phyloP scores from a whole-genome alignment of 2,329 filamentous ascomycete species.

The Rhynchosporium secalis region DNA sequence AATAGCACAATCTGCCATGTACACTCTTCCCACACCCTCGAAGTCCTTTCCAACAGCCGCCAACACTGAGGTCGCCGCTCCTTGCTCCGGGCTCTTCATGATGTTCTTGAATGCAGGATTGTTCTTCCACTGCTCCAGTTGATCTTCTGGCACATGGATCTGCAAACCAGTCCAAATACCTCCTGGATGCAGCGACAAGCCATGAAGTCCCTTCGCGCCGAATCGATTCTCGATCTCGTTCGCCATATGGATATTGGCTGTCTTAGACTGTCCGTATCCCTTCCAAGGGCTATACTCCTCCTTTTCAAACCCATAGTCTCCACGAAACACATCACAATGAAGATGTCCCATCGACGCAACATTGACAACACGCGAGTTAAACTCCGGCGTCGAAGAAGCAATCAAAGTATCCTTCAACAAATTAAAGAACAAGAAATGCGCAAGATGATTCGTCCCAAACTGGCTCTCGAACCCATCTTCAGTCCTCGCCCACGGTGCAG shows the following conservation, averaged over 20 bases:
- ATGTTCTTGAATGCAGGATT: conserved; percentile 9
- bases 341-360: conserved; percentile 49
- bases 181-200: conserved; percentile 47
- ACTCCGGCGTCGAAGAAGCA: conserved; percentile 42
- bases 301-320: conserved; percentile 31
- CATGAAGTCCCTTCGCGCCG: conserved; percentile 44
- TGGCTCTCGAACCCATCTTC: conserved; percentile 53
- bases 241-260: conserved; percentile 49
- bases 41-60: conserved; percentile 38
- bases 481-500: conserved; percentile 36
- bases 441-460: conserved; percentile 54
- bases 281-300: conserved; percentile 42
- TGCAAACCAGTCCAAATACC: conserved; percentile 40
- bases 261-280: conserved; percentile 48
- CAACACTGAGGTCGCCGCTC: conserved; percentile 46
- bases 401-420: conserved; percentile 49
- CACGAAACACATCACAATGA: conserved; percentile 33
- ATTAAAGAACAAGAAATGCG: conserved; percentile 54
- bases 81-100: conserved; percentile 37
- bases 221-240: conserved; percentile 50
- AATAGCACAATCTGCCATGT: conserved; percentile 47
- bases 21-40: conserved; percentile 49
- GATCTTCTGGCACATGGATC: conserved; percentile 29
- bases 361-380: conserved; percentile 49
- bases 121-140: conserved; percentile 13